Evolutionary conservation across 2,329 filamentous ascomycete genomes (phyloP), one percentile per base, ranked within the genome.

Genomic region (Fusarium graminum): DNA sequence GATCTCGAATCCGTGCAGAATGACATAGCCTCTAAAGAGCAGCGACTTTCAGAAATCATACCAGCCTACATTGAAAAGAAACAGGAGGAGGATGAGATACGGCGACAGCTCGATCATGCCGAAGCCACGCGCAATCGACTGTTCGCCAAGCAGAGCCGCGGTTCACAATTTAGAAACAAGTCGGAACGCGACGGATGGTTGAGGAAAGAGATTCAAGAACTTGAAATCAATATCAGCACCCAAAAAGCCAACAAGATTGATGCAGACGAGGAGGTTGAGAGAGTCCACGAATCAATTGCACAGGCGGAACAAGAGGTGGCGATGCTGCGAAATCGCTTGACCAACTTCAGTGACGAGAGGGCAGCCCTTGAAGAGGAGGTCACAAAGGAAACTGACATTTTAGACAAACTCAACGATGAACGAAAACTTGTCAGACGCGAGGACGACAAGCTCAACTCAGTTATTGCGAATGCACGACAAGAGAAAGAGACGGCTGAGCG

Each of bases 71-170:
- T 89, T 52, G 82, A 87, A 60, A 89, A 89, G 67, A 93, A 90
- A 76, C 83, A 88, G 50, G 85, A 92, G 59, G 95, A 97, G 75
- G 84, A 85, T 16, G 85, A 87, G 16, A 82, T 92, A 28, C 90
- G 89, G 72, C 83, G 89, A 54, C 88, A 91, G 59, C 83, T 98
- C 12, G 90, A 93, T 44, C 84, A 91, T 47, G 91, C 91, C 1
- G 91, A 96, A 72, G 90, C 90, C 9, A 85, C 87, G 7, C 86
- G 92, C 40, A 88, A 91, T 67, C 89, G 94, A 36, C 85, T 99
- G 9, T 92, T 97, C 74, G 92, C 92, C 49, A 99, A 99, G 77
- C 94, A 99, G 79, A 93, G 91, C 41, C 90, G 94, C 43, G 93
- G 91, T 68, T 90, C 91, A 17, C 91, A 93, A 64, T 99, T 97